Evolutionary conservation across 2,329 filamentous ascomycete genomes (phyloP).

Genomic region (Alternaria longipes): DNA sequence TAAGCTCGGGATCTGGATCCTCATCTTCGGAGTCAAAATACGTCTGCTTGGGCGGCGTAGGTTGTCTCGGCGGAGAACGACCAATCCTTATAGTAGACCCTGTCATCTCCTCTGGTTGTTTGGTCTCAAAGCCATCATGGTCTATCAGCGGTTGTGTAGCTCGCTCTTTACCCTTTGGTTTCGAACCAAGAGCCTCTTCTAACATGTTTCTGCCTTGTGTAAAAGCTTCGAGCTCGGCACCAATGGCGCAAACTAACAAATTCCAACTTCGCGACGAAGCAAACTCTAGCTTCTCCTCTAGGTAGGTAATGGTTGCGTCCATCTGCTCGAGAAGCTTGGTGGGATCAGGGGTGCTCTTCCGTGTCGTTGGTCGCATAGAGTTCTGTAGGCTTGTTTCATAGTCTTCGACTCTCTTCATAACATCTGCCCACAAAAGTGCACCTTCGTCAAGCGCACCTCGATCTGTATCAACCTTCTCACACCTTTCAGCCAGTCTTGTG

Average conservation of each 20-base stretch:
- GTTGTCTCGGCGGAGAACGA: slow-evolving; percentile 38
- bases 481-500: slow-evolving; percentile 63
- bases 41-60: slow-evolving; percentile 38
- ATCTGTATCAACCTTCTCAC: slow-evolving; percentile 67
- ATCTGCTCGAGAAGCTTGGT: slow-evolving; percentile 57
- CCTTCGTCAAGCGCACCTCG: slow-evolving; percentile 73
- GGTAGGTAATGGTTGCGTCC: slow-evolving; percentile 62
- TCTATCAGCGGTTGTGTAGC: slow-evolving; percentile 31
- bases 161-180: slow-evolving; percentile 42
- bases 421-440: slow-evolving; percentile 71
- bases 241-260: slow-evolving; percentile 76
- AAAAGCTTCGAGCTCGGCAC: slow-evolving; percentile 76
- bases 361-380: slow-evolving; percentile 56
- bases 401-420: slow-evolving; percentile 65
- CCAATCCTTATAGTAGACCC: slow-evolving; percentile 44
- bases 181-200: slow-evolving; percentile 48
- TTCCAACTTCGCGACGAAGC: slow-evolving; percentile 75
- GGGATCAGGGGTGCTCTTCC: slow-evolving; percentile 26
- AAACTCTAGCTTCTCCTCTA: slow-evolving; percentile 64
- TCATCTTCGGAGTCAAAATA: slow-evolving; percentile 55
- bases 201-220: slow-evolving; percentile 68
- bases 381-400: slow-evolving; percentile 72
- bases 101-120: slow-evolving; percentile 40
- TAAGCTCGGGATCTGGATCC: slow-evolving; percentile 58
- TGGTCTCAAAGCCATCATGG: slow-evolving; percentile 25